A percentile compares a stretch with the other conserved stretches of the same genome.
Conservation (phyloP, 768 basidiomycete species). For the Mycena metata region DNA sequence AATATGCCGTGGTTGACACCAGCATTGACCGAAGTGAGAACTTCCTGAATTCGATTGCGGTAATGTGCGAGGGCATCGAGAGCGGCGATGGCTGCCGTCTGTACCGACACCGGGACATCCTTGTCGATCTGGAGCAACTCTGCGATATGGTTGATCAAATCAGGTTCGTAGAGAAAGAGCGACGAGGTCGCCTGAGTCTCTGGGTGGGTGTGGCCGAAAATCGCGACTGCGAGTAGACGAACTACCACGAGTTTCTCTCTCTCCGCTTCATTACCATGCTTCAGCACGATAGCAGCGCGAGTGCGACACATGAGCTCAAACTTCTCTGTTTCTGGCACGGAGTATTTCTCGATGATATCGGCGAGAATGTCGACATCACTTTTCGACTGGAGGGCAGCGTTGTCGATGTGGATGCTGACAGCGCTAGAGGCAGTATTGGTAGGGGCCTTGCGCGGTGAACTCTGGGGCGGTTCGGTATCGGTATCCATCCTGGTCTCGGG, state of each 20-base stretch:
- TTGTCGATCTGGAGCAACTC: constrained; percentile 89
- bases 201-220: constrained; percentile 88
- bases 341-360: constrained; percentile 75
- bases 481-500: constrained; percentile 63
- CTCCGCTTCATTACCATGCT: constrained; percentile 67
- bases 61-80: constrained; percentile 93
- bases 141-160: constrained; percentile 88
- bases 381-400: constrained; percentile 70
- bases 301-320: constrained; percentile 92
- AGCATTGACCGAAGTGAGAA: constrained; percentile 91
- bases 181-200: constrained; percentile 85
- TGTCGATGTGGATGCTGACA: constrained; percentile 72
- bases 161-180: constrained; percentile 95
- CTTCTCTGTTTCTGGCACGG: constrained; percentile 84
- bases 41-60: constrained; percentile 86
- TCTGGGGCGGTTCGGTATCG: constrained; percentile 57
- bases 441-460: constrained; percentile 64
- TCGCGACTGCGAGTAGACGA: constrained; percentile 89
- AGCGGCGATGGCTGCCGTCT: constrained; percentile 89
- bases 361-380: constrained; percentile 83
- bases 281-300: constrained; percentile 80
- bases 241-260: constrained; percentile 86
- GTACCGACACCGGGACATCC: constrained; percentile 76
- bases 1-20: constrained; percentile 96
- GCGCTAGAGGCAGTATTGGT: constrained; percentile 61